phyloP scores from a whole-genome alignment of 202 grass and related monocot genomes.

The Brachypodium distachyon region DNA sequence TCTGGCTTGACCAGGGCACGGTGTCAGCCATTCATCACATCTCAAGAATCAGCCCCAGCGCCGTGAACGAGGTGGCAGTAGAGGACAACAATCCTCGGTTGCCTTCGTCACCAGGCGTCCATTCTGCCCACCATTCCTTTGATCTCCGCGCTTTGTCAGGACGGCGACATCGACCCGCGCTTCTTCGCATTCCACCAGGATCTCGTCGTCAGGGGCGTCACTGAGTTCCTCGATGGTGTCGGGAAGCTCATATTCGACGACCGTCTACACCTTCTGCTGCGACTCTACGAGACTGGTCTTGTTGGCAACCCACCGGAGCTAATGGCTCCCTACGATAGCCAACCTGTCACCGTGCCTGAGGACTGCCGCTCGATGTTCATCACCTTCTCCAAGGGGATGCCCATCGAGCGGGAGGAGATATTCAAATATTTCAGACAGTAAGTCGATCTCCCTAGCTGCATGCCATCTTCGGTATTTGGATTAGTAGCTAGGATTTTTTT shows the following conservation, averaged over 20 bases:
- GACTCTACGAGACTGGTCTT: not conserved
- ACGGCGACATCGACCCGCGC: not conserved
- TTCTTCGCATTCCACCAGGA: conserved; percentile 33
- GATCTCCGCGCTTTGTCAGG: not conserved
- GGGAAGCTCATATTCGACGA: conserved; percentile 45
- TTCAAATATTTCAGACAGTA: conserved; percentile 48
- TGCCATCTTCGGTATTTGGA: not conserved
- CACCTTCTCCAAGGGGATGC: conserved; percentile 45
- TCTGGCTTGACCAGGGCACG: conserved; percentile 37
- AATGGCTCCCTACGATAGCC: not conserved
- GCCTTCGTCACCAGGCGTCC: not conserved
- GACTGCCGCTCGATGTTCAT: conserved; percentile 61
- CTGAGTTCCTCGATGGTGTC: conserved; percentile 27
- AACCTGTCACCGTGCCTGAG: not conserved
- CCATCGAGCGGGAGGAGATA: conserved; percentile 36
- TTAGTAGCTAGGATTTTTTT: not conserved
- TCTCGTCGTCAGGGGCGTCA: conserved; percentile 19
- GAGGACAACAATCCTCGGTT: conserved; percentile 21
- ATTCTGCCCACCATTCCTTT: conserved; percentile 7
- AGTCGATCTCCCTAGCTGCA: too few relatives aligned
- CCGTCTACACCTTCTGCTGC: not conserved
- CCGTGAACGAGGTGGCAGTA: not conserved
- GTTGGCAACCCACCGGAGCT: not conserved
- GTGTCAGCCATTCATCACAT: not conserved
- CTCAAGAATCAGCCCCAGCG: not conserved